A percentile compares a stretch with the other conserved stretches of the same genome.
Evolutionary conservation across 1,139 yeast genomes (phyloP).

Genomic region (Zygotorulaspora mrakii): DNA sequence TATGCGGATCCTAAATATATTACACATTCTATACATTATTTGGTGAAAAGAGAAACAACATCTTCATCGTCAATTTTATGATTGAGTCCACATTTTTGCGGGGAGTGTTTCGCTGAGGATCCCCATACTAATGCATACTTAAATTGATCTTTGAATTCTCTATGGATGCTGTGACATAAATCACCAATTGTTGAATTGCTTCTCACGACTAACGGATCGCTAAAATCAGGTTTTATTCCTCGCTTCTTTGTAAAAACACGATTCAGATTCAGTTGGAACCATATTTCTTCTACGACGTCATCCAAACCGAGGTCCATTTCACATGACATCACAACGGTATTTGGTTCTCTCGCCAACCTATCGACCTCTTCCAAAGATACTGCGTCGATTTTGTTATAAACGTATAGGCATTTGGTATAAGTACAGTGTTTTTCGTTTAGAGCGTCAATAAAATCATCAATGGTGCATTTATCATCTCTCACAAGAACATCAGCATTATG

Average conservation of each 20-base stretch:
- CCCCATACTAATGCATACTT: constrained; percentile 98
- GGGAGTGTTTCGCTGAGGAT: constrained; percentile 88
- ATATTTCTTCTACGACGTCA: constrained; percentile 85
- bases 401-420: constrained; percentile 87
- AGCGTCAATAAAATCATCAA: constrained; percentile 91
- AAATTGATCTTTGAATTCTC: constrained; percentile 88
- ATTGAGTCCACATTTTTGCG: constrained; percentile 88
- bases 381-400: constrained; percentile 91
- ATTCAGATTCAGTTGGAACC: constrained; percentile 79
- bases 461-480: constrained; percentile 82
- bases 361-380: constrained; percentile 94
- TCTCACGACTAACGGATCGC: constrained; percentile 89
- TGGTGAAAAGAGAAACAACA: constrained; percentile 86
- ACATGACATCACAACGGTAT: constrained; percentile 91
- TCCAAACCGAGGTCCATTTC: constrained; percentile 80
- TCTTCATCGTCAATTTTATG: constrained; percentile 90
- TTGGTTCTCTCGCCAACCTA: constrained; percentile 83
- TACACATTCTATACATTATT: constrained; percentile 32
- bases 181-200: constrained; percentile 72
- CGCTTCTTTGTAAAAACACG: constrained; percentile 84
- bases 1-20: background rate
- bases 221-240: constrained; percentile 75
- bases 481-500: constrained; percentile 92
- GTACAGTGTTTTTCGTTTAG: constrained; percentile 83
- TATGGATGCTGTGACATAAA: constrained; percentile 88